A percentile compares a stretch with the other conserved stretches of the same genome.
Evolutionary conservation across 345 rosid species (phyloP).

Genomic region (Corymbia maculata): DNA sequence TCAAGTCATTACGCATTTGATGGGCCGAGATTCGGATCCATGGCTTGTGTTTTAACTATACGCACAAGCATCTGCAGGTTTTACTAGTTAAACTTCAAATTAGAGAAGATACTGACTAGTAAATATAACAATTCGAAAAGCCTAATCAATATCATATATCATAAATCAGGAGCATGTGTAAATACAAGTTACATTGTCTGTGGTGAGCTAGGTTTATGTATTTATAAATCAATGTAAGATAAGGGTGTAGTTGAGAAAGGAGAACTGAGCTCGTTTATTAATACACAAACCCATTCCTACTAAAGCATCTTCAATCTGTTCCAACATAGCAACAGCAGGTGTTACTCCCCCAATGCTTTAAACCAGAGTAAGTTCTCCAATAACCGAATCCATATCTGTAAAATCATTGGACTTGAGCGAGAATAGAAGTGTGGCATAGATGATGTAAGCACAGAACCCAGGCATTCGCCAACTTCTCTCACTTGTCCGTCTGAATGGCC

Average conservation of each 20-base stretch:
- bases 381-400: not conserved
- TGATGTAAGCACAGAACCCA: not conserved
- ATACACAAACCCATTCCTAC: not conserved
- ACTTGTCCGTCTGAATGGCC: slow-evolving; percentile 27
- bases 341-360: not conserved
- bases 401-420: not conserved
- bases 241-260: not conserved
- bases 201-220: not conserved
- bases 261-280: not conserved
- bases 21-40: not conserved
- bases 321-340: not conserved
- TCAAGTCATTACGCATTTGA: not conserved
- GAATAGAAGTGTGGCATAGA: not conserved
- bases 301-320: not conserved
- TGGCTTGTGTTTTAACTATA: not conserved
- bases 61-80: not conserved
- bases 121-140: not conserved
- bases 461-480: not conserved
- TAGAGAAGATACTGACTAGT: not conserved
- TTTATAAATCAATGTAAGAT: not conserved
- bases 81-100: not conserved
- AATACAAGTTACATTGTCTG: not conserved
- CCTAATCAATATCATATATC: not conserved
- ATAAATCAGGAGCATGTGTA: not conserved
- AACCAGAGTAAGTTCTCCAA: not conserved